Evolutionary conservation across 805 yeast species (phyloP), one percentile per base, ranked within the genome.

Genomic region (Debaryomyces tyrocola): DNA sequence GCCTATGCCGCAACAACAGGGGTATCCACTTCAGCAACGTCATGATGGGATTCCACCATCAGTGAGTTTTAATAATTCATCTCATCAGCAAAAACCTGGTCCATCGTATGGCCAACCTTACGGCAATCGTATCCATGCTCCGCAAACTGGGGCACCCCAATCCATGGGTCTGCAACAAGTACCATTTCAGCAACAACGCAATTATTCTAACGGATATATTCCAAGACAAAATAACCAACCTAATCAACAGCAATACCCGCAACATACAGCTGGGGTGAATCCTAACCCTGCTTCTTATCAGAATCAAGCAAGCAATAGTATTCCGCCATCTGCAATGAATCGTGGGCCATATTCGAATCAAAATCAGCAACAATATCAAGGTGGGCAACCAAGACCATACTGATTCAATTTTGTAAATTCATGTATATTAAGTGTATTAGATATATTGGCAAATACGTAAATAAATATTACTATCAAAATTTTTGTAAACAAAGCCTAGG

Each of bases 401-500:
- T 34, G 33, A 33, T 34, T 2, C 2, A 24, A 24, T 7, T 24
- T 27, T 24, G 20, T 39, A 10, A 14, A 39, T 27, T 39, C n/a
- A 7, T 37, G 36, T 37, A 37, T 43, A 33, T 37, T 43, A 20
- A 37, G 29, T 39, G 20, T 40, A 35, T 33, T 20, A 33, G 9
- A 11, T 40, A 40, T 20, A 33, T 28, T 33, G 18, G 24, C 21
- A 20, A 17, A 20, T 40, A 31, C 11, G 21, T 35, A 21, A 41
- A 27, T 24, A n/a, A 35, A 20, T 33, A 38, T 21, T 29, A 24
- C 20, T 29, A 24, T 21, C 11, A 37, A 28, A 53, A 42, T 37
- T 47, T 48, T 36, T 50, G 51, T 20, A 69, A 50, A 50, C 69
- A 64, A 37, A 59, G 46, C 36, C 53, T 51, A 0, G 77, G 77